Conservation (phyloP, 1,139 yeast genomes). For the Hyphopichia wangnamkhiaoensis region DNA sequence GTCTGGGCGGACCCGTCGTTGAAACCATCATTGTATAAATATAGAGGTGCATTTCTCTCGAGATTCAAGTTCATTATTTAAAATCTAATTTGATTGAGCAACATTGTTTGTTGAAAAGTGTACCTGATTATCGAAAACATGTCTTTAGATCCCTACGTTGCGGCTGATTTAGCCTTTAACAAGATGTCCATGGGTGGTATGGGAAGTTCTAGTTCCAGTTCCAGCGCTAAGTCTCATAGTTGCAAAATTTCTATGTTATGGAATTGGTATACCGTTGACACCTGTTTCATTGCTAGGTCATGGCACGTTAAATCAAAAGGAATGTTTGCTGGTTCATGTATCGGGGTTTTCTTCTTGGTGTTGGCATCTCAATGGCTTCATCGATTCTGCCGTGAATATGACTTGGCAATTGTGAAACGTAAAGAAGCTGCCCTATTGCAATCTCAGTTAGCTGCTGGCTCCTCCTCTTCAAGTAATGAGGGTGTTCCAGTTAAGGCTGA, state of each 20-base stretch:
- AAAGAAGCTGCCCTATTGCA: conserved; percentile 6
- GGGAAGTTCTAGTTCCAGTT: background rate
- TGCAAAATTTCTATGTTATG: conserved; percentile 45
- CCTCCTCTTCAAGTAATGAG: background rate
- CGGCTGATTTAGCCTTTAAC: too few species aligned
- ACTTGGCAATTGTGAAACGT: conserved; percentile 32
- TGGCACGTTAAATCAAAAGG: conserved; percentile 66
- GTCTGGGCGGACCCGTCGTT: too few species aligned
- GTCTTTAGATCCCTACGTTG: background rate
- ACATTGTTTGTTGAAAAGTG: too few species aligned
- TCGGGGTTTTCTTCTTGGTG: conserved; percentile 62
- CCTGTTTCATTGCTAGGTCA: conserved; percentile 61
- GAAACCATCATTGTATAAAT: too few species aligned
- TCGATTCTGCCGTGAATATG: conserved; percentile 58
- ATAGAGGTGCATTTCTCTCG: too few species aligned
- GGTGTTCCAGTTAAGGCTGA: background rate
- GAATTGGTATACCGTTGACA: conserved; percentile 54
- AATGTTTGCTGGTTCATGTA: conserved; percentile 70
- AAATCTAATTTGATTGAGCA: too few species aligned
- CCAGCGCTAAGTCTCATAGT: conserved; percentile 12
- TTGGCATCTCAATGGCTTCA: conserved; percentile 59
- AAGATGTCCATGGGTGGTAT: conserved; percentile 14
- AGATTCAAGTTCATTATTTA: too few species aligned
- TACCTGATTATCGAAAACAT: too few species aligned
- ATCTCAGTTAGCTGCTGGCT: background rate